Evolutionary conservation across 108 stramenopile genomes (phyloP).

Genomic region (Mediolabrus comicus): DNA sequence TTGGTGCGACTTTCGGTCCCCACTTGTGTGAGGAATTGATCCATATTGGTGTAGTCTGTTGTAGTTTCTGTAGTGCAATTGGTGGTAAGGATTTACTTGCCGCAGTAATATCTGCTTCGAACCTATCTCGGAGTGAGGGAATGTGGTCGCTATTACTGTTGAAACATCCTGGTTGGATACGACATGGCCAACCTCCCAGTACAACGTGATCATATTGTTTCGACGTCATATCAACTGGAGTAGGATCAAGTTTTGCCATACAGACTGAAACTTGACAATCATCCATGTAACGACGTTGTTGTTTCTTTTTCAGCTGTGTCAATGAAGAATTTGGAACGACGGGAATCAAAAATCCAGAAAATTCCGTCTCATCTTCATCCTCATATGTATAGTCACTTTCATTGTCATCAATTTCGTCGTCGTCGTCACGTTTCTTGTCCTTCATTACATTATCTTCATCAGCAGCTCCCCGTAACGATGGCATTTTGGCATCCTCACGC

Average conservation of each 20-base stretch:
- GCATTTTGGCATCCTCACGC: not conserved
- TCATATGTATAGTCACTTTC: not conserved
- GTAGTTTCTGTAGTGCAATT: constrained; percentile 47
- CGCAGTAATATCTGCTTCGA: constrained; percentile 54
- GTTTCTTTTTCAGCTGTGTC: constrained; percentile 6
- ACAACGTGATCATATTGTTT: constrained; percentile 60
- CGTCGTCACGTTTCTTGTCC: not conserved
- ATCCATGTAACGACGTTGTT: not conserved
- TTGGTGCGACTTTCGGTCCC: constrained; percentile 69
- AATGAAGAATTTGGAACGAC: not conserved
- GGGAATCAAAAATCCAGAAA: not conserved
- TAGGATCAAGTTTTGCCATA: constrained; percentile 42
- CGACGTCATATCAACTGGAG: constrained; percentile 54
- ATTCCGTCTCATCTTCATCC: not conserved
- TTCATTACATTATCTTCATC: not conserved
- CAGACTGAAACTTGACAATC: constrained; percentile 27
- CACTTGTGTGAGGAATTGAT: constrained; percentile 63
- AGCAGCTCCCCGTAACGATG: not conserved
- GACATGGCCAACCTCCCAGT: constrained; percentile 63
- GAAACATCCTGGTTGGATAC: constrained; percentile 40
- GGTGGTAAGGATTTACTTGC: constrained; percentile 51
- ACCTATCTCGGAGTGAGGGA: constrained; percentile 18
- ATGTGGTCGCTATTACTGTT: constrained; percentile 5
- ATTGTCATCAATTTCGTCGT: constrained; percentile 2
- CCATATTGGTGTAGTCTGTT: constrained; percentile 61